These are phyloP conservation scores for Dictyostelium discoideum DNA, from an alignment of 78 protist species.

Conservation along the genomic window DNA sequence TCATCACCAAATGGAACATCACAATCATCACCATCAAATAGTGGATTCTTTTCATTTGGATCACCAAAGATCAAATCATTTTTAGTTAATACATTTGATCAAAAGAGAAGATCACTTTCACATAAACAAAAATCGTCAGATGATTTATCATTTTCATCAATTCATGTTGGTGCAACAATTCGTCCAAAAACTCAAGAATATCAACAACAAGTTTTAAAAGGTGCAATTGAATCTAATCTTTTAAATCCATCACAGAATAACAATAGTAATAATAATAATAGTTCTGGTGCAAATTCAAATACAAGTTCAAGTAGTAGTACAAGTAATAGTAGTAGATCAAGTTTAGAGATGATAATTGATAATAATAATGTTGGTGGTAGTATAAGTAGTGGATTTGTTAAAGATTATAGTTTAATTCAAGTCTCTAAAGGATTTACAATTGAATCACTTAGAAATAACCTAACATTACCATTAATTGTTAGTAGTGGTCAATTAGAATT, in stretches of 20 bases:
- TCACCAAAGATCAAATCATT: conserved; percentile 38
- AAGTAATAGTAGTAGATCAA: not conserved
- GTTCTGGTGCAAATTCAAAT: not conserved
- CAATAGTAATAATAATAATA: no score
- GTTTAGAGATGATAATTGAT: not conserved
- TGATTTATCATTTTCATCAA: not conserved
- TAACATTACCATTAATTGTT: not conserved
- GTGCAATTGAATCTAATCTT: not conserved
- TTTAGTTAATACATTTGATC: conserved; percentile 3
- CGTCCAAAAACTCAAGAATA: conserved; percentile 29
- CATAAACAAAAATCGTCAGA: not conserved
- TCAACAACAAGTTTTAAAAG: not conserved
- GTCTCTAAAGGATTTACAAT: conserved; percentile 18
- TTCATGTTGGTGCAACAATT: not conserved
- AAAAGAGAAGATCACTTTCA: not conserved
- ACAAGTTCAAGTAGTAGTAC: not conserved
- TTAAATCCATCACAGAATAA: not conserved
- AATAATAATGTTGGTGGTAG: not conserved
- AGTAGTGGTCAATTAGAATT: conserved; percentile 1
- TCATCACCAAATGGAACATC: not conserved
- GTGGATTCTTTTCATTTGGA: conserved; percentile 3
- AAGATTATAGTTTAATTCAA: conserved; percentile 48
- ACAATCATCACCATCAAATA: not conserved
- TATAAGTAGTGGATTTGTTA: not conserved
- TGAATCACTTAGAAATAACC: conserved; percentile 4